phyloP scores from a whole-genome alignment of 805 yeast species.

The Schizosaccharomyces lindneri region DNA sequence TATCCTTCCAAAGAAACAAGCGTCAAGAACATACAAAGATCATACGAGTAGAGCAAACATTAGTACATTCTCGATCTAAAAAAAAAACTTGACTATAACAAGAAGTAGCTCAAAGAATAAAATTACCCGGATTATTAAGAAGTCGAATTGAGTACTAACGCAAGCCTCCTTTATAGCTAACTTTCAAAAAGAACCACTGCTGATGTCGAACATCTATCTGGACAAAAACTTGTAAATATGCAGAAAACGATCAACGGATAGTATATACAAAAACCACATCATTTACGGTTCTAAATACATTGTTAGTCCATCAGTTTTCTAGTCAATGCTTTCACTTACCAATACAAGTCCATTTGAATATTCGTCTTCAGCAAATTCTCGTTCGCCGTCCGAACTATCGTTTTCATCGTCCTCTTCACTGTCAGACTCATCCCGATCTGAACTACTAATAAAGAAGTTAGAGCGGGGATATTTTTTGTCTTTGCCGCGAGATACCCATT shows the following conservation, averaged over 20 bases:
- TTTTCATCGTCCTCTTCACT: not conserved
- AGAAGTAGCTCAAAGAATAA: not conserved
- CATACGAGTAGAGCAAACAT: not conserved
- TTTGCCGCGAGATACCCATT: conserved; percentile 5
- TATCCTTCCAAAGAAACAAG: too few relatives aligned
- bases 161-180: too few relatives aligned
- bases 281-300: too few relatives aligned
- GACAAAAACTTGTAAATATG: too few relatives aligned
- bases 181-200: too few relatives aligned
- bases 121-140: too few relatives aligned
- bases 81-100: not conserved
- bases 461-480: not conserved
- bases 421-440: not conserved
- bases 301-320: not conserved
- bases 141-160: too few relatives aligned
- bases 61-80: not conserved
- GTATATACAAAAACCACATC: too few relatives aligned
- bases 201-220: too few relatives aligned
- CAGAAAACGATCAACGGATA: too few relatives aligned
- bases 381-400: not conserved
- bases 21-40: not conserved
- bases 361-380: not conserved
- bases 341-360: not conserved
- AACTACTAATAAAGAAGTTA: not conserved
- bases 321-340: not conserved